phyloP scores from a whole-genome alignment of 495 filamentous ascomycete genomes.

The Tuber microsphaerosporum region DNA sequence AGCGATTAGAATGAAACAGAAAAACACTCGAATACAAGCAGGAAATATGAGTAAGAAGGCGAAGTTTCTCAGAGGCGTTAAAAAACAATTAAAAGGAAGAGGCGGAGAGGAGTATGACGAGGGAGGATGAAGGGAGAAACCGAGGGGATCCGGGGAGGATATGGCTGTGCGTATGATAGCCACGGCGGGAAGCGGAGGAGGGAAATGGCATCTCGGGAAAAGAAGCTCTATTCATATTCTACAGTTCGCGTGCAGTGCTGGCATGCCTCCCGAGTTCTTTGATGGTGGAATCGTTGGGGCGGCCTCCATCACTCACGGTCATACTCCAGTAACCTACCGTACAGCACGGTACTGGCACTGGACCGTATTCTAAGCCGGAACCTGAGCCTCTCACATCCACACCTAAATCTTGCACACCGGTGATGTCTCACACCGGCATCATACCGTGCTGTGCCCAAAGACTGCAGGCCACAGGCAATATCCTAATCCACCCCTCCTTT shows the following conservation, averaged over 20 bases:
- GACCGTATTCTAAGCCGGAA: background rate
- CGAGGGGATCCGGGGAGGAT: background rate
- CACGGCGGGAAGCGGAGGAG: background rate
- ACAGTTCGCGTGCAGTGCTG: background rate
- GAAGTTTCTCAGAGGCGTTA: background rate
- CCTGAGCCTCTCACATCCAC: background rate
- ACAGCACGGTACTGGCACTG: background rate
- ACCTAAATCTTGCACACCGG: background rate
- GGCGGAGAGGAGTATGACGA: conserved; percentile 8
- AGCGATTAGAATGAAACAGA: conserved; percentile 20
- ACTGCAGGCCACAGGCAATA: background rate
- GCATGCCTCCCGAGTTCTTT: background rate
- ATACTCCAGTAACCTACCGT: background rate
- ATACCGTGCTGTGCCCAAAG: background rate
- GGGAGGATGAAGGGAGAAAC: background rate
- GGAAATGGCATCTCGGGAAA: background rate
- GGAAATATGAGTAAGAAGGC: background rate
- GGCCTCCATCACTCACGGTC: background rate
- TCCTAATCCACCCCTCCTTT: background rate
- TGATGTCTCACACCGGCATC: background rate
- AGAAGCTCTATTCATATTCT: background rate
- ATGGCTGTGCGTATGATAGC: background rate
- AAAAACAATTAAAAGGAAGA: conserved; percentile 2
- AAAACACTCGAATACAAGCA: background rate
- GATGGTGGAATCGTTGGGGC: background rate